These are phyloP conservation scores for Cryptomeria japonica DNA, from an alignment of 75 land plant genomes.

Conservation along the genomic window DNA sequence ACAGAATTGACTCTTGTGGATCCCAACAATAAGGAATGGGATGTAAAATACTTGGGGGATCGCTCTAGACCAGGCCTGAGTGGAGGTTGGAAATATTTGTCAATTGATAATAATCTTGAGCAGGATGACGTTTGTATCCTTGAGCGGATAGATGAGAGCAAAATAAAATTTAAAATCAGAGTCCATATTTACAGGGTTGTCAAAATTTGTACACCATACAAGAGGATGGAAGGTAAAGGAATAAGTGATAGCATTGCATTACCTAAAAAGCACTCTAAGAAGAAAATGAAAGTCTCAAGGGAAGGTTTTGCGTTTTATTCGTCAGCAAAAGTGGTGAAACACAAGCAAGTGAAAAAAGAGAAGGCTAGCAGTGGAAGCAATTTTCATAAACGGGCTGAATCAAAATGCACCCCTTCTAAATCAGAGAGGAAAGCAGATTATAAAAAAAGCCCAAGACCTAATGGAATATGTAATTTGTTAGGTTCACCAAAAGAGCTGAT, in stretches of 20 bases:
- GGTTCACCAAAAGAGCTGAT: not conserved
- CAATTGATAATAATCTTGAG: constrained; percentile 22
- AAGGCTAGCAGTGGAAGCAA: not conserved
- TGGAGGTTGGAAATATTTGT: constrained; percentile 22
- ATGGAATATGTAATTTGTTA: too few species aligned
- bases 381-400: not conserved
- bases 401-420: not conserved
- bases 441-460: too few species aligned
- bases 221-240: not conserved
- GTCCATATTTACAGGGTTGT: constrained; percentile 19
- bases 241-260: not conserved
- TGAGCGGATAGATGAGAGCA: constrained; percentile 11
- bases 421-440: not conserved
- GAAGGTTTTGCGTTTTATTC: not conserved
- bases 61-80: not conserved
- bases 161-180: not conserved
- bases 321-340: not conserved
- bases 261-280: not conserved
- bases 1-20: constrained; percentile 1
- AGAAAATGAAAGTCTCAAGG: not conserved
- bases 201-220: not conserved
- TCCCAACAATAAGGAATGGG: constrained; percentile 4
- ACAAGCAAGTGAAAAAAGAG: not conserved
- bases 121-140: constrained; percentile 25
- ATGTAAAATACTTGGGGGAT: not conserved